A percentile compares a stretch with the other conserved stretches of the same genome.
phyloP scores from a whole-genome alignment of 2,329 filamentous ascomycete species.

The Colletotrichum sojae region DNA sequence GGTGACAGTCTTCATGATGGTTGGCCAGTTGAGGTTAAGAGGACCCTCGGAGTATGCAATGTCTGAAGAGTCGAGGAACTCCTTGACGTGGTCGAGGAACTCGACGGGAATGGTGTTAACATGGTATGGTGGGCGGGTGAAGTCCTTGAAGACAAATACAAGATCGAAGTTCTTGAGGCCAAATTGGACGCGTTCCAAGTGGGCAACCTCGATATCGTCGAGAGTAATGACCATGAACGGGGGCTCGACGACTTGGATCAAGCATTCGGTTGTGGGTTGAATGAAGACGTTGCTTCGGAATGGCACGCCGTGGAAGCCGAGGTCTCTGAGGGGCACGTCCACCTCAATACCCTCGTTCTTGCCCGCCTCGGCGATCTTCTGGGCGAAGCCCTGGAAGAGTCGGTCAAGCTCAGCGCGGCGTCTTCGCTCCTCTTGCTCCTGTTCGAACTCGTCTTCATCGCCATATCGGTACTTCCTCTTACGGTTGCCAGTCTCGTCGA shows the following conservation, averaged over 20 bases:
- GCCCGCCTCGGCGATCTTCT: constrained; percentile 97
- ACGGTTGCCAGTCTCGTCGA: constrained; percentile 97
- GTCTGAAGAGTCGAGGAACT: constrained; percentile 96
- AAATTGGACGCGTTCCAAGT: constrained; percentile 95
- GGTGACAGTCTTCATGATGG: constrained; percentile 99
- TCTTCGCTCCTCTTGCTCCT: constrained; percentile 95
- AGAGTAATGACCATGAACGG: constrained; percentile 97
- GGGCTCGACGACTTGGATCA: constrained; percentile 96
- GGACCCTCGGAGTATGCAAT: constrained; percentile 95
- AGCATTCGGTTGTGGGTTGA: constrained; percentile 95
- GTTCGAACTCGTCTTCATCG: constrained; percentile 98
- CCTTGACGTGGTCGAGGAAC: constrained; percentile 93
- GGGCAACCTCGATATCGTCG: constrained; percentile 95
- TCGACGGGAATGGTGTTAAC: constrained; percentile 99
- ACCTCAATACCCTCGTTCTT: constrained; percentile 92
- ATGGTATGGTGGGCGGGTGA: constrained; percentile 88
- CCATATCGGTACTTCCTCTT: constrained; percentile 98
- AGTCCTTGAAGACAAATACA: constrained; percentile 98
- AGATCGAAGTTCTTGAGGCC: constrained; percentile 99
- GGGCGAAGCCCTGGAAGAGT: constrained; percentile 94
- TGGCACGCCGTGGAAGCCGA: constrained; percentile 97
- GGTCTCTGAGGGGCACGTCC: constrained; percentile 95
- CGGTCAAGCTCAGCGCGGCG: constrained; percentile 93
- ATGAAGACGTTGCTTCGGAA: constrained; percentile 96
- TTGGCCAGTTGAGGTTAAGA: constrained; percentile 98